These are phyloP conservation scores for Dorcoceras hygrometricum DNA, from an alignment of 257 asterid genomes.

Conservation along the genomic window DNA sequence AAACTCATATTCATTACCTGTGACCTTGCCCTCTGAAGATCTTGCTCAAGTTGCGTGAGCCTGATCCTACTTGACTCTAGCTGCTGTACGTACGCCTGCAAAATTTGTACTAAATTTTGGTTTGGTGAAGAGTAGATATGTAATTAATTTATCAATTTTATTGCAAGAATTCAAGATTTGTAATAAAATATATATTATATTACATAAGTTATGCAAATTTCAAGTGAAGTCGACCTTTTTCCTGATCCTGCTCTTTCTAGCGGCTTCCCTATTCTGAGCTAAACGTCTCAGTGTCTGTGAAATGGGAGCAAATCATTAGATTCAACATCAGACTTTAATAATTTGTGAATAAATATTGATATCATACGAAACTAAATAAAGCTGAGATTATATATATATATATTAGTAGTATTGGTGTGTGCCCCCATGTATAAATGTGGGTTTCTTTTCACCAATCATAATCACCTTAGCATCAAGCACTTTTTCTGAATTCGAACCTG, in stretches of 20 bases:
- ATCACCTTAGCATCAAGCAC: conserved; percentile 81
- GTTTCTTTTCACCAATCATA: background rate
- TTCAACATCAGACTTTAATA: conserved; percentile 9
- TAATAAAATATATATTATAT: background rate
- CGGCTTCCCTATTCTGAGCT: conserved; percentile 99
- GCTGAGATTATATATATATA: background rate
- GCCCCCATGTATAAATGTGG: conserved; percentile 27
- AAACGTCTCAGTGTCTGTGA: conserved; percentile 85
- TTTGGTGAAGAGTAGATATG: background rate
- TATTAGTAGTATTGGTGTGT: conserved; percentile 16
- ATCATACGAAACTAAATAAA: background rate
- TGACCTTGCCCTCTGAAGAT: conserved; percentile 83
- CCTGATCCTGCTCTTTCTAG: conserved; percentile 91
- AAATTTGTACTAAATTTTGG: background rate
- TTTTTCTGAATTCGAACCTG: conserved; percentile 65
- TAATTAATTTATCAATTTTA: background rate
- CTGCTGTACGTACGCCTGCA: conserved; percentile 95
- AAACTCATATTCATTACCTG: conserved; percentile 48
- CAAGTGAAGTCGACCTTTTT: conserved; percentile 47
- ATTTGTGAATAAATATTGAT: background rate
- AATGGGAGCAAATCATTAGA: conserved; percentile 1
- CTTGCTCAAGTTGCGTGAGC: conserved; percentile 92
- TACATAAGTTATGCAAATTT: no score
- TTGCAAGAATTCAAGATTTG: background rate
- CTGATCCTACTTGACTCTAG: conserved; percentile 88